These are phyloP conservation scores for Polychytrium aggregatum DNA, from an alignment of 192 early-diverging fungal species.

Conservation along the genomic window DNA sequence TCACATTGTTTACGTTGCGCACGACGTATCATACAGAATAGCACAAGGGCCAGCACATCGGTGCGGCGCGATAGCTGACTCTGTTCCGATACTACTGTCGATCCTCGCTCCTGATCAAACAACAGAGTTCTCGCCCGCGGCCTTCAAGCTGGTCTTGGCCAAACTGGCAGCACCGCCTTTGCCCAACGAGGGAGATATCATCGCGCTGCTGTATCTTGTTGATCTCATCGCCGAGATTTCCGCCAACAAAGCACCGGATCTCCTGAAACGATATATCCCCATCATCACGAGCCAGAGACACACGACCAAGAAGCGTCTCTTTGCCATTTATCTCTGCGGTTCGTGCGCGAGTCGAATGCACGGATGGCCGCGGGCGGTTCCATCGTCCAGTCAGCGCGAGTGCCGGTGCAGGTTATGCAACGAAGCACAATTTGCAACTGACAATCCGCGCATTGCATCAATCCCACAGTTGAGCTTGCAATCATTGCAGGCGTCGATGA, in stretches of 20 bases:
- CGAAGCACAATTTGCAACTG: no score
- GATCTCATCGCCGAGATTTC: constrained; percentile 31
- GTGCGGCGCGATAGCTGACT: constrained; percentile 3
- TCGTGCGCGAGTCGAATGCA: no score
- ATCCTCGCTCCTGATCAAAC: neutral
- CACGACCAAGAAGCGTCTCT: constrained; percentile 25
- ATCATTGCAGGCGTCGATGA: constrained; percentile 33
- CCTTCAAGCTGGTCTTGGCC: constrained; percentile 35
- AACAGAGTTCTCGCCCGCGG: constrained; percentile 29
- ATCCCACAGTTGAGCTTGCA: constrained; percentile 29
- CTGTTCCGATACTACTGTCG: no score
- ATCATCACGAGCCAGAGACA: constrained; percentile 34
- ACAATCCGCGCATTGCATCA: no score
- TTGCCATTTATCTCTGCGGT: constrained; percentile 30
- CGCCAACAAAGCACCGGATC: constrained; percentile 30
- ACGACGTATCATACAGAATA: neutral
- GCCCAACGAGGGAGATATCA: constrained; percentile 37
- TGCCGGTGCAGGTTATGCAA: no score
- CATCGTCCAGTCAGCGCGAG: no score
- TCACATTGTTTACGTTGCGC: neutral
- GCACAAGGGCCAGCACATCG: neutral
- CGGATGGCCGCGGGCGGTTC: no score
- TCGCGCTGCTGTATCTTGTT: constrained; percentile 36
- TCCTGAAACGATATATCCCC: constrained; percentile 26
- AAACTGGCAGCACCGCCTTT: constrained; percentile 20